phyloP scores from a whole-genome alignment of 2,329 filamentous ascomycete species.

The Boeremia lycopersici region DNA sequence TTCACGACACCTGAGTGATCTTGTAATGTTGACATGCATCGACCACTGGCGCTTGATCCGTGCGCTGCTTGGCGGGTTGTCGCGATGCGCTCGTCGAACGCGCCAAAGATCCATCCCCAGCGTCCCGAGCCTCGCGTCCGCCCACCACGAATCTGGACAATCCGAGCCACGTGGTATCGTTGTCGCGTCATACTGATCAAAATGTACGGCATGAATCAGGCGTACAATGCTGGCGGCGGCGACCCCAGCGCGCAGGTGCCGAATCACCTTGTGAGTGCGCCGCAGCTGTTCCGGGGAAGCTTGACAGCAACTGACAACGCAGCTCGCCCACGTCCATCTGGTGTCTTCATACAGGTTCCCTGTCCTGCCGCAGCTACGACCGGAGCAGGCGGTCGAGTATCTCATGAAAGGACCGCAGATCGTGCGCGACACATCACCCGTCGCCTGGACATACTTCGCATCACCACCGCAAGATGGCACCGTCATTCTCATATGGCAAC shows the following conservation, averaged over 20 bases:
- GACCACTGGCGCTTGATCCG: background rate
- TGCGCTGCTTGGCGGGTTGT: constrained; percentile 12
- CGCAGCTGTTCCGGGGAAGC: constrained; percentile 4
- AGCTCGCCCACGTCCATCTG: constrained; percentile 90
- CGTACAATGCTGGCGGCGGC: constrained; percentile 32
- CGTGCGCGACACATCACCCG: constrained; percentile 80
- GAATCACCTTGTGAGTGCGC: constrained; percentile 38
- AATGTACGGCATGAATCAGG: constrained; percentile 46
- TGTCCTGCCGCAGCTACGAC: constrained; percentile 69
- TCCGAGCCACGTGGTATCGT: constrained; percentile 21
- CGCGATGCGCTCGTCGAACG: constrained; percentile 15
- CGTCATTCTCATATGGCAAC: constrained; percentile 88
- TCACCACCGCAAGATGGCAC: constrained; percentile 76
- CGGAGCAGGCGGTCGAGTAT: constrained; percentile 81
- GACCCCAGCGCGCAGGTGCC: constrained; percentile 47
- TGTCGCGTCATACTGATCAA: constrained; percentile 33
- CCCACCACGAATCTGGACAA: background rate
- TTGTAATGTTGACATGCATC: background rate
- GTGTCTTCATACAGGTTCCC: constrained; percentile 85
- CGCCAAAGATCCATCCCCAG: constrained; percentile 6
- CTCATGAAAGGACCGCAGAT: constrained; percentile 83
- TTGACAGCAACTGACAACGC: constrained; percentile 23
- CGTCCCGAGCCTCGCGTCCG: constrained; percentile 8
- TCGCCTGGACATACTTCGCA: constrained; percentile 93
- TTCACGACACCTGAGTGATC: too few relatives aligned